phyloP scores from a whole-genome alignment of 202 grass and related monocot genomes.

The Carex sylvatica region DNA sequence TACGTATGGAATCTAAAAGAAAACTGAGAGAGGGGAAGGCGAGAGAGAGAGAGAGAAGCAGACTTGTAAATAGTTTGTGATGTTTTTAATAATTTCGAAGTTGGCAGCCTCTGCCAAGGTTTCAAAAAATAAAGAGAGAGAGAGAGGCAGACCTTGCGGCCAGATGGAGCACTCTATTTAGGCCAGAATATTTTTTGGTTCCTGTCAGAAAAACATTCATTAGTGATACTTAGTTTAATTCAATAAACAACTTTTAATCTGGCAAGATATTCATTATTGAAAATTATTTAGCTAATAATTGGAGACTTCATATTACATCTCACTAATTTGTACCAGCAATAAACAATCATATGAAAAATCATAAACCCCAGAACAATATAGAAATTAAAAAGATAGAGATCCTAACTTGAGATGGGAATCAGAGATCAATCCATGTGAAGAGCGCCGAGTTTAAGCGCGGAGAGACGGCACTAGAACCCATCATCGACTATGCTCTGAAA shows the following conservation, averaged over 20 bases:
- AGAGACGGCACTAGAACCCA: too few relatives aligned
- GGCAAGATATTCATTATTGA: not conserved
- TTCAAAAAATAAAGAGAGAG: too few relatives aligned
- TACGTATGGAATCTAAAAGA: not conserved
- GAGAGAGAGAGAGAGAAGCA: too few relatives aligned
- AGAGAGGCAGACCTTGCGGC: conserved; percentile 58
- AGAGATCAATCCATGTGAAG: too few relatives aligned
- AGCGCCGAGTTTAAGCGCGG: too few relatives aligned
- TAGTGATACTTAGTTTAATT: not conserved
- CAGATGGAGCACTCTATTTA: conserved; percentile 95
- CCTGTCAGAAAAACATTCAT: conserved; percentile 30
- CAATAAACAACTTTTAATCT: not conserved
- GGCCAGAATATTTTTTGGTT: conserved; percentile 96
- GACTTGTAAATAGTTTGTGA: too few relatives aligned
- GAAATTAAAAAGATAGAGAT: too few relatives aligned
- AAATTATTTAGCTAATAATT: not conserved
- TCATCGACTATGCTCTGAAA: too few relatives aligned
- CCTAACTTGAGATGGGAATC: too few relatives aligned
- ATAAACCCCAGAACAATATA: not conserved
- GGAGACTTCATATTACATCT: not conserved
- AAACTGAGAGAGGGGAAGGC: not conserved
- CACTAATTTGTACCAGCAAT: not conserved
- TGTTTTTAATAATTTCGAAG: too few relatives aligned
- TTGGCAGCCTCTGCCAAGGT: too few relatives aligned
- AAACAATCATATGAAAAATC: not conserved